Evolutionary conservation across 441 rosid species (phyloP).

Genomic region (Pelargonium hybrid): DNA sequence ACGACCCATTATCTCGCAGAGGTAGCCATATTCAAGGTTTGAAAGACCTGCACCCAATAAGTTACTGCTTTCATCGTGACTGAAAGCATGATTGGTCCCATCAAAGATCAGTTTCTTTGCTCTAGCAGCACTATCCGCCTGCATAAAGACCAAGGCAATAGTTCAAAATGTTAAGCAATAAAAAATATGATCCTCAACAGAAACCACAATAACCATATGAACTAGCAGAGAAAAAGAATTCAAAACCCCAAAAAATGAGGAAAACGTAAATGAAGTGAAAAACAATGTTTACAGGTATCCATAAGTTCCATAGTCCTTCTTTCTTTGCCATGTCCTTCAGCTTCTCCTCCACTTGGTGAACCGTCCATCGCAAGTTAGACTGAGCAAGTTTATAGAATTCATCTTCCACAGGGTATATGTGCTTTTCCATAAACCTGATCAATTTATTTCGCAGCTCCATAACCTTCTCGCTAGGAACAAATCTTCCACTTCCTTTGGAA

Average conservation of each 20-base stretch:
- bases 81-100: constrained; percentile 25
- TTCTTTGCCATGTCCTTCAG: constrained; percentile 76
- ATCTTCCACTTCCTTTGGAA: constrained; percentile 48
- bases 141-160: constrained; percentile 24
- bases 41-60: constrained; percentile 87
- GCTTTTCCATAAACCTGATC: constrained; percentile 83
- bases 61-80: constrained; percentile 27
- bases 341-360: constrained; percentile 91
- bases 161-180: constrained; percentile 1
- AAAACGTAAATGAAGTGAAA: neutral
- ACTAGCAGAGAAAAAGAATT: neutral
- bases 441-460: constrained; percentile 52
- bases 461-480: constrained; percentile 58
- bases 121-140: constrained; percentile 85
- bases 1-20: constrained; percentile 96
- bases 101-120: constrained; percentile 51
- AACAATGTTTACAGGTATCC: constrained; percentile 55
- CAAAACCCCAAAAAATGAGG: neutral
- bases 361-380: constrained; percentile 67
- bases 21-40: constrained; percentile 89
- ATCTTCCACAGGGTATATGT: constrained; percentile 66
- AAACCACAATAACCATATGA: neutral
- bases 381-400: constrained; percentile 73
- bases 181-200: constrained; percentile 7
- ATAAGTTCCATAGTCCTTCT: constrained; percentile 90